Evolutionary conservation across 306 rosid species (phyloP), one percentile per base, ranked within the genome.

Genomic region (Arachis hypogaea): DNA sequence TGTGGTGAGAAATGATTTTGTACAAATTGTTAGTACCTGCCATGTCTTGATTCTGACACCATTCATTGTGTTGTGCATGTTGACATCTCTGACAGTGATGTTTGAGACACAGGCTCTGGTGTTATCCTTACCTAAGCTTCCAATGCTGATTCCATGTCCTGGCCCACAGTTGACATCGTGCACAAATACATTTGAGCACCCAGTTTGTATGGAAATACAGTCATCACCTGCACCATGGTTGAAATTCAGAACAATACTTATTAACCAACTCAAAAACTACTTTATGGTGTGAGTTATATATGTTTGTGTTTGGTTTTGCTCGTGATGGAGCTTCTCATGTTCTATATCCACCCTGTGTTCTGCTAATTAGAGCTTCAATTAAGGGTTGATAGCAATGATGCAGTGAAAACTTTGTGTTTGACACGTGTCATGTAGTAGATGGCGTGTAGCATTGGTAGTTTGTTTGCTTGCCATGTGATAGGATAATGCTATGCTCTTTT

Each of bases 141-240:
- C 98, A 46, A 93, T 93, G 92, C 97, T 93, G 89, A 93, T 93
- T 79, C 98, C 98, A 46, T 93, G 98, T 54, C 98, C 98, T 41
- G 98, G 98, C 45, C 98, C 97, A 7, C 98, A 93, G 73, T 93
- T 84, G 70, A 93, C 90, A 14, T 88, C 89, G 82, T 93, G 98
- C 73, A 93, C 69, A 47, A 88, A 93, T 52, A 93, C 82, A 7
- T 93, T 89, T 56, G 97, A 84, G 82, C 98, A 89, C 49, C 98
- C 98, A 18, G 98, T 93, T 86, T 93, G 98, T 82, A 91, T 93
- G 1, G 98, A 91, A 81, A 93, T 47, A 63, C 98, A 91, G 46
- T 91, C 98, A 78, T 91, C 98, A 60, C 98, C 97, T 93, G 92
- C 86, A 77, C 18, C 71, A 54, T 46, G 18, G 12, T 79, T 66